phyloP scores from a whole-genome alignment of 805 yeast species.

The Saccharomycopsis capsularis region DNA sequence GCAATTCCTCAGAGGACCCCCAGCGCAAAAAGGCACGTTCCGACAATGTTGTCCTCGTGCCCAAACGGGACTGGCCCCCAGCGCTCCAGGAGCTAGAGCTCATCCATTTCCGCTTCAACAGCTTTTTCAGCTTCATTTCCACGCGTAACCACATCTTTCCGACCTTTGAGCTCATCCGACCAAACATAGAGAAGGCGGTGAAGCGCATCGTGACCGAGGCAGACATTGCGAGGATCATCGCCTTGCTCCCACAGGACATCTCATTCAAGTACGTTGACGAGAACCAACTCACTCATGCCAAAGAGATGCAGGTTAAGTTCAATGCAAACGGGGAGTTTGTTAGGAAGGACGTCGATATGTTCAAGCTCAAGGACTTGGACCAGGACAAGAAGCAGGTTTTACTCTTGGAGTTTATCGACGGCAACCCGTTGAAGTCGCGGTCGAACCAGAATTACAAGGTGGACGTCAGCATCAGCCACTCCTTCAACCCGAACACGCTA shows the following conservation, averaged over 20 bases:
- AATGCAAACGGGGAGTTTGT: slow-evolving; percentile 42
- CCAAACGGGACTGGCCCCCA: slow-evolving; percentile 25
- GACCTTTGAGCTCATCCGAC: slow-evolving; percentile 45
- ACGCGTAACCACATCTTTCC: slow-evolving; percentile 55
- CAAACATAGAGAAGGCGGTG: slow-evolving; percentile 45
- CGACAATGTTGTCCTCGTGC: too few relatives aligned
- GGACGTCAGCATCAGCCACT: slow-evolving; percentile 32
- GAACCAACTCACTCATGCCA: slow-evolving; percentile 45
- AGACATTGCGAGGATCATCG: slow-evolving; percentile 60
- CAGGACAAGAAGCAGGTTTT: slow-evolving; percentile 44
- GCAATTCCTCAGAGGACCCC: too few relatives aligned
- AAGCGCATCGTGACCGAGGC: slow-evolving; percentile 36
- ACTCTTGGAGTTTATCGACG: slow-evolving; percentile 73
- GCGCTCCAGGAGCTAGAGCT: slow-evolving; percentile 36
- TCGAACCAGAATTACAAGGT: slow-evolving; percentile 36
- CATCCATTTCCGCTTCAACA: slow-evolving; percentile 47
- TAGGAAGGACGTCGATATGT: slow-evolving; percentile 49
- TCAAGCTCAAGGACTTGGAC: slow-evolving; percentile 37
- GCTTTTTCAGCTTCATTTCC: slow-evolving; percentile 56
- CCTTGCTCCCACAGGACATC: slow-evolving; percentile 61
- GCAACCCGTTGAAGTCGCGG: slow-evolving; percentile 43
- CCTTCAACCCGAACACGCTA: slow-evolving; percentile 28
- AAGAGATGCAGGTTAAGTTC: slow-evolving; percentile 26
- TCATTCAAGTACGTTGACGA: slow-evolving; percentile 74
- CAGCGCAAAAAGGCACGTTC: too few relatives aligned